A percentile compares a stretch with the other conserved stretches of the same genome.
These are phyloP conservation scores for Crithidia acanthocephali DNA, from an alignment of 208 protist species.

Conservation along the genomic window DNA sequence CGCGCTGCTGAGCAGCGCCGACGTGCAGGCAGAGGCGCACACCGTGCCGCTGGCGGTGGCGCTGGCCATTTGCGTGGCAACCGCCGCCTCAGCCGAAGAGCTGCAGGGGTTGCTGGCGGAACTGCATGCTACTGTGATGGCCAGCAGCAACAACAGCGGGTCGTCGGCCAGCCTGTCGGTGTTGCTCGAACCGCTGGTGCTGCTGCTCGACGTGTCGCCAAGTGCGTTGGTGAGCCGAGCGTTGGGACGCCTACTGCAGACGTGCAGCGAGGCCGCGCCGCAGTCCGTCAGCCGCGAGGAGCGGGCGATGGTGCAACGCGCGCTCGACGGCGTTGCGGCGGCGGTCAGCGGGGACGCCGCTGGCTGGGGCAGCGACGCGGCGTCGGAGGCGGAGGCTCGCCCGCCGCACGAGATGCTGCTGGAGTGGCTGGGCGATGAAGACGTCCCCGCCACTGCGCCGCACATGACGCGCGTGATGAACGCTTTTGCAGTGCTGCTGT, in stretches of 20 bases:
- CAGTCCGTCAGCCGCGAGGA: conserved; percentile 32
- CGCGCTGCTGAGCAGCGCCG: conserved; percentile 22
- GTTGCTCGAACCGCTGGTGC: conserved; percentile 62
- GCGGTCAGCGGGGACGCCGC: too few species aligned
- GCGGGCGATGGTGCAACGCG: conserved; percentile 49
- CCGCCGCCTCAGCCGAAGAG: neutral
- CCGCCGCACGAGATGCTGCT: conserved; percentile 58
- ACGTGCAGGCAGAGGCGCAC: conserved; percentile 51
- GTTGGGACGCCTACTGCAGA: conserved; percentile 34
- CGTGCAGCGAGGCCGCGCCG: neutral
- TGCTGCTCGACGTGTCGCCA: conserved; percentile 76
- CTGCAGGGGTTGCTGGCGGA: conserved; percentile 12
- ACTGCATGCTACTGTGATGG: neutral
- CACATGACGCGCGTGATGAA: conserved; percentile 49
- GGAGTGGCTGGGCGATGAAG: conserved; percentile 68
- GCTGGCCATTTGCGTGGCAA: conserved; percentile 16
- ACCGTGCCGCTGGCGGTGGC: conserved; percentile 22
- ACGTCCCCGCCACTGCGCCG: conserved; percentile 28
- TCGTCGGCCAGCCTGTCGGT: neutral
- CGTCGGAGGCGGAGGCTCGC: too few species aligned
- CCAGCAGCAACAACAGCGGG: neutral
- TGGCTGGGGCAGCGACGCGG: too few species aligned
- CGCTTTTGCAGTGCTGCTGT: conserved; percentile 38
- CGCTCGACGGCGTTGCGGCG: conserved; percentile 17
- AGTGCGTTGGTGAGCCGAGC: conserved; percentile 32